These are phyloP conservation scores for Cyclotella cryptica DNA, from an alignment of 108 stramenopile genomes.

Conservation along the genomic window DNA sequence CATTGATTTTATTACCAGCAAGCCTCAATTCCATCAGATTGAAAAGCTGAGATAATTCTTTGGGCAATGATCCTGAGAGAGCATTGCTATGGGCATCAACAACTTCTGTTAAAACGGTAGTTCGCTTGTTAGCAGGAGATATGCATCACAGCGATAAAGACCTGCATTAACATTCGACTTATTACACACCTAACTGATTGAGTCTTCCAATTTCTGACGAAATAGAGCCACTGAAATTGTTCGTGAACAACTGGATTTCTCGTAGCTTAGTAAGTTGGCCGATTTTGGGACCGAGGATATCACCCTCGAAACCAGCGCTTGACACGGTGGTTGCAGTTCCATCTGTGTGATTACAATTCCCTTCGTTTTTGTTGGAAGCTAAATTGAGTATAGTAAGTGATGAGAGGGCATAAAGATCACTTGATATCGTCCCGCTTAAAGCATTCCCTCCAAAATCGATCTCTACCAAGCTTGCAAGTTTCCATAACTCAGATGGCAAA, in stretches of 20 bases:
- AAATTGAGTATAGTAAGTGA: slow-evolving; percentile 1
- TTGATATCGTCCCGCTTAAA: too few relatives aligned
- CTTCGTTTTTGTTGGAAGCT: not conserved
- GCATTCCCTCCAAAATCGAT: not conserved
- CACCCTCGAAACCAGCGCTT: not conserved
- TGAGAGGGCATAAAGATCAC: not conserved
- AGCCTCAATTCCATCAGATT: not conserved
- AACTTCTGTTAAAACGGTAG: too few relatives aligned
- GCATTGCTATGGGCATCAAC: too few relatives aligned
- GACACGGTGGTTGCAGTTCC: not conserved
- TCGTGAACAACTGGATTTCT: slow-evolving; percentile 6
- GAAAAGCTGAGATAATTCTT: not conserved
- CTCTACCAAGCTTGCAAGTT: not conserved
- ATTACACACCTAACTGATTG: not conserved
- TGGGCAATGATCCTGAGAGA: not conserved
- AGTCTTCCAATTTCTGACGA: too few relatives aligned
- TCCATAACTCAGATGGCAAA: slow-evolving; percentile 22
- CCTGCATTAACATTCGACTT: too few relatives aligned
- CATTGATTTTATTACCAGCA: too few relatives aligned
- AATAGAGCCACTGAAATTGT: slow-evolving; percentile 14
- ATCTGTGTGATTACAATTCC: not conserved
- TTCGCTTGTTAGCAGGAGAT: too few relatives aligned
- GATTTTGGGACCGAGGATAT: slow-evolving; percentile 2
- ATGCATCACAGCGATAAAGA: too few relatives aligned
- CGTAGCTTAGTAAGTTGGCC: slow-evolving; percentile 14